Evolutionary conservation across 2,329 filamentous ascomycete species (phyloP).

Genomic region (Ophiostoma himal-ulmi): DNA sequence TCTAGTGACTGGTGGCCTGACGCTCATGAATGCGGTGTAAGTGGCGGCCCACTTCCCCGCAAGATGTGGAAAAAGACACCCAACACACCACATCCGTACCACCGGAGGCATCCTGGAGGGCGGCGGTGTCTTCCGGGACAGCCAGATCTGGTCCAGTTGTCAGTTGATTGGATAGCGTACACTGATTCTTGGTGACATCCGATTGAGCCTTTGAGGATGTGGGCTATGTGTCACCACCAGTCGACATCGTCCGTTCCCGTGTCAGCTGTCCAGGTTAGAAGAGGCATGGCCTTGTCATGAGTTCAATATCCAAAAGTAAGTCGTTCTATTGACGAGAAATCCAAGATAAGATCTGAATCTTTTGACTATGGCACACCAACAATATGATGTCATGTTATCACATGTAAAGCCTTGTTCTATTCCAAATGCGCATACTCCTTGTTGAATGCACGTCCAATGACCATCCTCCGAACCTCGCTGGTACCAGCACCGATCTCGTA

Average conservation of each 20-base stretch:
- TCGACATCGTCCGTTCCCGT: background rate
- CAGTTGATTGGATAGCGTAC: background rate
- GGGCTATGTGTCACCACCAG: background rate
- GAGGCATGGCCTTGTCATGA: background rate
- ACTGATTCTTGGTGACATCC: background rate
- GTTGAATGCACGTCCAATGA: constrained; percentile 89
- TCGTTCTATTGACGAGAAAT: background rate
- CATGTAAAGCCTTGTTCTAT: background rate
- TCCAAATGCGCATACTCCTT: constrained; percentile 59
- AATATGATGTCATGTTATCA: background rate
- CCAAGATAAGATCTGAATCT: background rate
- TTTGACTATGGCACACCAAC: background rate
- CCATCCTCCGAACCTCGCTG: constrained; percentile 87
- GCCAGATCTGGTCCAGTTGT: background rate
- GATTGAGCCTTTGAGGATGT: background rate
- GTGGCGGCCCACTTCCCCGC: background rate
- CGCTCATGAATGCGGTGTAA: background rate
- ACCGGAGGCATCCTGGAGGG: background rate
- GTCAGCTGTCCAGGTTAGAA: background rate
- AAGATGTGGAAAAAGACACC: constrained; percentile 7
- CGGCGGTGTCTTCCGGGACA: background rate
- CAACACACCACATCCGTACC: background rate
- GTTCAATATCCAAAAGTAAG: background rate
- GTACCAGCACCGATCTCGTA: constrained; percentile 98
- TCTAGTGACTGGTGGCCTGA: background rate